phyloP scores from a whole-genome alignment of 1,284 basidiomycete genomes.

The Leccinum variabile region DNA sequence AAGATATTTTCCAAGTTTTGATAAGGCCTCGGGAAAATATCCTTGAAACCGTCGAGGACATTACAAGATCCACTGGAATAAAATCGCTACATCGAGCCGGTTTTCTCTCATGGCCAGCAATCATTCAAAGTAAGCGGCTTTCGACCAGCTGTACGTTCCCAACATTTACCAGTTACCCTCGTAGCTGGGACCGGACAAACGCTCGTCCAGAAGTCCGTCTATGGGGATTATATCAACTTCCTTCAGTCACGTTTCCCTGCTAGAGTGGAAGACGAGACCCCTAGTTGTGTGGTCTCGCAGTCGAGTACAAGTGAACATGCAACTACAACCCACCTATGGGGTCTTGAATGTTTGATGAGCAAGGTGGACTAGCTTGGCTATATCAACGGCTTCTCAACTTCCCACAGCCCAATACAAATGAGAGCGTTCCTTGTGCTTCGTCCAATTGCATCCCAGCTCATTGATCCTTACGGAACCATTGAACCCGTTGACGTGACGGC shows the following conservation, averaged over 20 bases:
- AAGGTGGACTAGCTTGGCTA: slow-evolving; percentile 91
- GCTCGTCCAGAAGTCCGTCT: slow-evolving; percentile 75
- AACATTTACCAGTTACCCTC: slow-evolving; percentile 80
- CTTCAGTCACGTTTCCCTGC: slow-evolving; percentile 71
- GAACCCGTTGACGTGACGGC: slow-evolving; percentile 77
- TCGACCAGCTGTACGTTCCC: slow-evolving; percentile 78
- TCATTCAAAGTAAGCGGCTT: slow-evolving; percentile 59
- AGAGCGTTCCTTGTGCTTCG: slow-evolving; percentile 70
- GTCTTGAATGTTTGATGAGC: slow-evolving; percentile 91
- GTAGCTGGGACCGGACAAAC: slow-evolving; percentile 73
- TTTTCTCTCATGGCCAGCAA: slow-evolving; percentile 73
- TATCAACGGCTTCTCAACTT: slow-evolving; percentile 89
- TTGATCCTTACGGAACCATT: slow-evolving; percentile 89
- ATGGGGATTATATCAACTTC: slow-evolving; percentile 75
- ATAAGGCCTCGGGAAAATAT: slow-evolving; percentile 75
- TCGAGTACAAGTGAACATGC: slow-evolving; percentile 65
- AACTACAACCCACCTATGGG: slow-evolving; percentile 57
- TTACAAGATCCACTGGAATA: slow-evolving; percentile 80
- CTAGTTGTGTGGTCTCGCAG: slow-evolving; percentile 71
- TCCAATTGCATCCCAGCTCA: slow-evolving; percentile 40
- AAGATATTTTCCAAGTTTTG: slow-evolving; percentile 76
- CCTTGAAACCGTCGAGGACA: slow-evolving; percentile 57
- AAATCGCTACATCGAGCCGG: slow-evolving; percentile 78
- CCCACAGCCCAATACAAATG: slow-evolving; percentile 85
- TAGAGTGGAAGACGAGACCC: slow-evolving; percentile 60